phyloP scores from a whole-genome alignment of 2,329 filamentous ascomycete species.

The Aaosphaeria pasadenensis region DNA sequence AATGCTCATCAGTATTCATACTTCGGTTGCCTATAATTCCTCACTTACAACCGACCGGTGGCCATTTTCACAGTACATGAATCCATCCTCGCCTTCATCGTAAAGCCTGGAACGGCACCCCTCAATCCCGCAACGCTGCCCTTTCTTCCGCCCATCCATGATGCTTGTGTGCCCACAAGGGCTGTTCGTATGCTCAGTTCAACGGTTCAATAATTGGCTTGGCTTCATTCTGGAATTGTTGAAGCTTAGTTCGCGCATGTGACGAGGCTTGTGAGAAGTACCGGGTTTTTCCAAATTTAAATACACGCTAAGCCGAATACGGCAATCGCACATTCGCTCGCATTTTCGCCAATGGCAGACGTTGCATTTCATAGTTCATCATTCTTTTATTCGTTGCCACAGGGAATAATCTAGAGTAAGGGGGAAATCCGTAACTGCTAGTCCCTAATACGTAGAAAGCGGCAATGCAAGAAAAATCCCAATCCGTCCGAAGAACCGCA shows the following conservation, averaged over 20 bases:
- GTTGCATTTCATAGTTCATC: constrained; percentile 28
- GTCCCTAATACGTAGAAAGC: constrained; percentile 28
- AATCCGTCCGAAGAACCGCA: constrained; percentile 36
- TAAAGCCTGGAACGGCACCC: constrained; percentile 67
- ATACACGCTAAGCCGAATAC: constrained; percentile 22
- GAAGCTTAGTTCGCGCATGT: too few species aligned
- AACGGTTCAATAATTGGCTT: too few species aligned
- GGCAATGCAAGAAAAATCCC: constrained; percentile 38
- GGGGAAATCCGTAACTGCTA: constrained; percentile 33
- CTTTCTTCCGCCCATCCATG: constrained; percentile 9
- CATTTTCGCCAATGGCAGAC: constrained; percentile 2
- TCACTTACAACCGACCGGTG: constrained; percentile 70
- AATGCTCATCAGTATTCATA: not conserved
- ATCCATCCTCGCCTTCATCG: constrained; percentile 70
- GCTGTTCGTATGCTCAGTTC: too few species aligned
- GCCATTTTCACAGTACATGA: constrained; percentile 75
- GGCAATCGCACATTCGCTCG: constrained; percentile 13
- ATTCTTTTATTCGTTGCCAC: constrained; percentile 36
- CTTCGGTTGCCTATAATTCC: not conserved
- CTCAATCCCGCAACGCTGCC: constrained; percentile 50
- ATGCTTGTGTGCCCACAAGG: too few species aligned
- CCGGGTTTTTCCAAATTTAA: constrained; percentile 1
- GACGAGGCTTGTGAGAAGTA: not conserved
- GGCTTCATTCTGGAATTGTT: too few species aligned
- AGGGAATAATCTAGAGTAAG: constrained; percentile 29